Conservation (phyloP, 176 grass and related monocot genomes). For the Zoysia japonica region DNA sequence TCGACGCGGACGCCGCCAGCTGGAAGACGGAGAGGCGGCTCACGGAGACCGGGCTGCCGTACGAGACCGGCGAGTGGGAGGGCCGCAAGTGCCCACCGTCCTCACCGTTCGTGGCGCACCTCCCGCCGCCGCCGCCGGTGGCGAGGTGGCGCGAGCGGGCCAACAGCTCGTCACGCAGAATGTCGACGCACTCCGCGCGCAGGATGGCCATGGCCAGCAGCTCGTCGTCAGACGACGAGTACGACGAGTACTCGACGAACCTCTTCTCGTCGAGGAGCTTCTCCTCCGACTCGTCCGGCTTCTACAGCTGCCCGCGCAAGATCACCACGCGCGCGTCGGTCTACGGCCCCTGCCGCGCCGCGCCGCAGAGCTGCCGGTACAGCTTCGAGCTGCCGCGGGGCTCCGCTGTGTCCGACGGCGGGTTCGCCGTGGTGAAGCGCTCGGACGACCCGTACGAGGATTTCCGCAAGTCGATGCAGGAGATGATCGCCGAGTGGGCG, state of each 20-base stretch:
- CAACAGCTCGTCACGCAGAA: constrained; percentile 15
- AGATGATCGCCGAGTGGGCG: constrained; percentile 72
- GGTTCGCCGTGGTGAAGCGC: constrained; percentile 76
- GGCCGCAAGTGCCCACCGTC: constrained; percentile 69
- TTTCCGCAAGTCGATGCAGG: constrained; percentile 84
- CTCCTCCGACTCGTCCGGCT: constrained; percentile 78
- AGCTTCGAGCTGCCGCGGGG: constrained; percentile 48
- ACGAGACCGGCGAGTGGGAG: constrained; percentile 43
- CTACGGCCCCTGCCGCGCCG: constrained; percentile 47
- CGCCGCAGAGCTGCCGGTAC: constrained; percentile 51
- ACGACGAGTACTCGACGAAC: constrained; percentile 40
- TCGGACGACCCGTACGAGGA: constrained; percentile 77
- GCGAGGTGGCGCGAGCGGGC: constrained; percentile 31
- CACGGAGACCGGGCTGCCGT: too few relatives aligned
- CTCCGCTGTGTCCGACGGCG: constrained; percentile 36
- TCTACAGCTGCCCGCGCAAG: constrained; percentile 54
- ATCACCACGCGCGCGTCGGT: constrained; percentile 36
- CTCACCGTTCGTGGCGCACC: constrained; percentile 49
- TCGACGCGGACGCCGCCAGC: constrained; percentile 10
- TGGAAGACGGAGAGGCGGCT: constrained; percentile 40
- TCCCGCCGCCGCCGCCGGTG: constrained; percentile 6
- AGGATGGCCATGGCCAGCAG: constrained; percentile 22
- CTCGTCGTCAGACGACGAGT: constrained; percentile 52
- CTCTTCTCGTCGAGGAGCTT: constrained; percentile 79
- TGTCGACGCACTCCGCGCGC: constrained; percentile 40